Percentiles rank a stretch among this genome's conserved stretches.
phyloP scores from a whole-genome alignment of 257 asterid species.

The Solanum ahanhuiri region DNA sequence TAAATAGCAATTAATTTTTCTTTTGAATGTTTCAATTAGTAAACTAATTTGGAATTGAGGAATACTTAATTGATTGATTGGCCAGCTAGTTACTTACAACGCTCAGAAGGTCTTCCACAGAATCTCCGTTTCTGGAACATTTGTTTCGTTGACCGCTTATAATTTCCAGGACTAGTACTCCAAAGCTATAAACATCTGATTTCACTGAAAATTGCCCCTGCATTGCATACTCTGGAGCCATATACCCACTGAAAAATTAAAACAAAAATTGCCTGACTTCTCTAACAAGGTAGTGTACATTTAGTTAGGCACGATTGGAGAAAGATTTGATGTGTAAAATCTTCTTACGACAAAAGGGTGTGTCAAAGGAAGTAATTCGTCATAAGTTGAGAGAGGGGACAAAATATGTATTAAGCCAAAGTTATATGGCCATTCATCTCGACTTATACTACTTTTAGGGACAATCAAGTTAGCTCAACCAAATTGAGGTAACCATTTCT shows the following conservation, averaged over 20 bases:
- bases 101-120: not conserved
- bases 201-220: conserved; percentile 4
- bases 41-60: not conserved
- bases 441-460: not conserved
- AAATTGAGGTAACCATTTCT: not conserved
- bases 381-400: not conserved
- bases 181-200: conserved; percentile 19
- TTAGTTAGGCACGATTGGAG: not conserved
- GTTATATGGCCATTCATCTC: not conserved
- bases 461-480: not conserved
- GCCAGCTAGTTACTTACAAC: not conserved
- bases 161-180: conserved; percentile 7
- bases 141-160: not conserved
- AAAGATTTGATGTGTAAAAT: not conserved
- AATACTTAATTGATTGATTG: not conserved
- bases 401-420: not conserved
- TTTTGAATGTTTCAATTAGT: not conserved
- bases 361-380: not conserved
- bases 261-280: not conserved
- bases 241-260: conserved; percentile 10
- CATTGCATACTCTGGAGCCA: conserved; percentile 11
- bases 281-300: not conserved
- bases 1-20: not conserved
- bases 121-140: not conserved
- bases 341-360: not conserved